Percentiles rank a stretch among this genome's conserved stretches.
Evolutionary conservation across 495 filamentous ascomycete genomes (phyloP).

Genomic region (Cudoniella acicularis): DNA sequence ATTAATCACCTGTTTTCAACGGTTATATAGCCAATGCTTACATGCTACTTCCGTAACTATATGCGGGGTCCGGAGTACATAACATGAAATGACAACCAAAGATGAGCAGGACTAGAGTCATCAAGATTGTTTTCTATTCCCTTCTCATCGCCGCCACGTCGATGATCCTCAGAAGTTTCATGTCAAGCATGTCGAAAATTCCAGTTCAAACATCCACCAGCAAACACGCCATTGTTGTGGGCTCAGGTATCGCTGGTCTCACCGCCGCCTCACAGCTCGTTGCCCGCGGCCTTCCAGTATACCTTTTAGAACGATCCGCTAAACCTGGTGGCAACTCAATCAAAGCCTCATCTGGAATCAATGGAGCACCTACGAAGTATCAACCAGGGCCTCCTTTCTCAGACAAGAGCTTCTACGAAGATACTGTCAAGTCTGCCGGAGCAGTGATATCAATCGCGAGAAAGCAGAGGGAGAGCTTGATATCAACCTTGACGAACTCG

Average conservation of each 20-base stretch:
- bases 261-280: constrained; percentile 46
- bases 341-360: constrained; percentile 62
- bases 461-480: constrained; percentile 37
- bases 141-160: background rate
- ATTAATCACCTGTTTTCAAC: background rate
- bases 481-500: constrained; percentile 35
- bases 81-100: background rate
- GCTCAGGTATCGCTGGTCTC: constrained; percentile 50
- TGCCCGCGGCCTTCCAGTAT: constrained; percentile 38
- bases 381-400: constrained; percentile 30
- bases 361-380: constrained; percentile 51
- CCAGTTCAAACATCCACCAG: background rate
- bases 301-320: constrained; percentile 47
- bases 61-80: background rate
- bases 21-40: background rate
- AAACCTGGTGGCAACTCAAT: constrained; percentile 61
- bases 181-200: background rate
- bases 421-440: constrained; percentile 48
- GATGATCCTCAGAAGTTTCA: background rate
- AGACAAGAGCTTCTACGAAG: constrained; percentile 44
- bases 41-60: background rate
- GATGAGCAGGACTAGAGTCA: background rate
- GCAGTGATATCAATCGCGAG: background rate
- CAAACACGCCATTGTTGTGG: constrained; percentile 42
- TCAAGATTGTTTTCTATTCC: background rate